These are phyloP conservation scores for Poterioochromonas sp. DNA, from an alignment of 352 stramenopile genomes.

Conservation along the genomic window DNA sequence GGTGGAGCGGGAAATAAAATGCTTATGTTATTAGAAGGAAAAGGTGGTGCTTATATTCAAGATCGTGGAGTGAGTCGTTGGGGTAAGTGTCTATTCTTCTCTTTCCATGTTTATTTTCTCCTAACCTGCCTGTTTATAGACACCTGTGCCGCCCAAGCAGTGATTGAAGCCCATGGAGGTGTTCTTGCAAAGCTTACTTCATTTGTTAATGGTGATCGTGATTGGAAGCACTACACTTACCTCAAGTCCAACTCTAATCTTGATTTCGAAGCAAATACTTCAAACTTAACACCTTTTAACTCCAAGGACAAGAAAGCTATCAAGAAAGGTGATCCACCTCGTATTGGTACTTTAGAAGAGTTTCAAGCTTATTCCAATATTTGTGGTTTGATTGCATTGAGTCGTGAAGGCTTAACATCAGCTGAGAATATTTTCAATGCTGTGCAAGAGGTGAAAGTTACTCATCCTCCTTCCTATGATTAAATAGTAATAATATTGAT, in stretches of 20 bases:
- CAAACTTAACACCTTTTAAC: slow-evolving; percentile 39
- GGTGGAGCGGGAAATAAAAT: slow-evolving; percentile 54
- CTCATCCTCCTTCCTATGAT: slow-evolving; percentile 5
- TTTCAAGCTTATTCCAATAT: slow-evolving; percentile 30
- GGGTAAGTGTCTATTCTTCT: slow-evolving; percentile 7
- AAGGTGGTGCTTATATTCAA: slow-evolving; percentile 50
- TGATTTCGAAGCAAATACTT: slow-evolving; percentile 39
- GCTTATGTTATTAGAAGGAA: slow-evolving; percentile 53
- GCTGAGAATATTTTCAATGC: background rate
- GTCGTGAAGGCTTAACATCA: background rate
- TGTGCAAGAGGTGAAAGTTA: background rate
- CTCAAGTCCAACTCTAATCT: slow-evolving; percentile 38
- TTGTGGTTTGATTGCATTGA: slow-evolving; percentile 25
- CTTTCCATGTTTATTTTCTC: slow-evolving; percentile 23
- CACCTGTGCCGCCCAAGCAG: slow-evolving; percentile 50
- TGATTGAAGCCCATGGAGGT: slow-evolving; percentile 50
- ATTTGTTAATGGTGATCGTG: slow-evolving; percentile 39
- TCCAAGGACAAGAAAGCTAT: slow-evolving; percentile 18
- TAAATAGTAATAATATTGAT: too few relatives aligned
- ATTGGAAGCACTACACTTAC: slow-evolving; percentile 43
- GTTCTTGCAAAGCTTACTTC: slow-evolving; percentile 47
- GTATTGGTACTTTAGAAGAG: background rate
- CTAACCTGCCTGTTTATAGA: slow-evolving; percentile 38
- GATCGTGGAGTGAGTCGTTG: slow-evolving; percentile 45
- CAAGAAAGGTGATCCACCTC: slow-evolving; percentile 20